These are phyloP conservation scores for Protoeuglena noctilucae DNA, from an alignment of 139 green algal species.

Conservation along the genomic window DNA sequence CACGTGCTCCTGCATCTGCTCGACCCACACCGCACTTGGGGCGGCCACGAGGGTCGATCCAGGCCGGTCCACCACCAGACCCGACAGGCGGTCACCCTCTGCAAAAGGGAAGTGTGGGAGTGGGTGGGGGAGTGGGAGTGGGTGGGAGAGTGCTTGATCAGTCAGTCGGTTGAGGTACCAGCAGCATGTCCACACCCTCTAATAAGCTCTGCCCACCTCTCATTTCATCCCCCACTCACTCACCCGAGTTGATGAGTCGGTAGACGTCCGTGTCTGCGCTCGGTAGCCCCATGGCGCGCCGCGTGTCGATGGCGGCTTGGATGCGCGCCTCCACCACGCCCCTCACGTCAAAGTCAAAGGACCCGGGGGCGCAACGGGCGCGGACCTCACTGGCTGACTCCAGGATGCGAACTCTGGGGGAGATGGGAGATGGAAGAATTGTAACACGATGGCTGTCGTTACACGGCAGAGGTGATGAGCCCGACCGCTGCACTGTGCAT, in stretches of 20 bases:
- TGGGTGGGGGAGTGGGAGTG: too few species aligned
- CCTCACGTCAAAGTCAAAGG: too few species aligned
- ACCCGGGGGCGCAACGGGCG: not conserved
- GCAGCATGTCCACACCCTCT: too few species aligned
- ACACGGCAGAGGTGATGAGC: too few species aligned
- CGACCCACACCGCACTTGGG: slow-evolving; percentile 28
- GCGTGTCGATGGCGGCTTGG: slow-evolving; percentile 20
- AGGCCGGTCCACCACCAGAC: slow-evolving; percentile 36
- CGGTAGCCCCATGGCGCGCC: slow-evolving; percentile 26
- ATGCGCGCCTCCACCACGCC: slow-evolving; percentile 12
- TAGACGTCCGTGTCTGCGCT: slow-evolving; percentile 24
- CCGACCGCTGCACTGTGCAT: not conserved
- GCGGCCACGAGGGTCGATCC: slow-evolving; percentile 15
- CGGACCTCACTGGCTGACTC: not conserved
- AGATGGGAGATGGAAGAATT: not conserved
- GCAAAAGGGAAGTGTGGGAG: too few species aligned
- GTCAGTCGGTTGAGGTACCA: too few species aligned
- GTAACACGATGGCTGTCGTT: too few species aligned
- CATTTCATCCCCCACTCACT: too few species aligned
- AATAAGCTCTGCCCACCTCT: too few species aligned
- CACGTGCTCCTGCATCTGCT: slow-evolving; percentile 11
- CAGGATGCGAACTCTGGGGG: not conserved
- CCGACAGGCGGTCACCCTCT: slow-evolving; percentile 65
- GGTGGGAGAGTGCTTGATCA: too few species aligned
- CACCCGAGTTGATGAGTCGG: slow-evolving; percentile 55